Conservation (phyloP, 768 basidiomycete species). For the Cystobasidium tubakii region DNA sequence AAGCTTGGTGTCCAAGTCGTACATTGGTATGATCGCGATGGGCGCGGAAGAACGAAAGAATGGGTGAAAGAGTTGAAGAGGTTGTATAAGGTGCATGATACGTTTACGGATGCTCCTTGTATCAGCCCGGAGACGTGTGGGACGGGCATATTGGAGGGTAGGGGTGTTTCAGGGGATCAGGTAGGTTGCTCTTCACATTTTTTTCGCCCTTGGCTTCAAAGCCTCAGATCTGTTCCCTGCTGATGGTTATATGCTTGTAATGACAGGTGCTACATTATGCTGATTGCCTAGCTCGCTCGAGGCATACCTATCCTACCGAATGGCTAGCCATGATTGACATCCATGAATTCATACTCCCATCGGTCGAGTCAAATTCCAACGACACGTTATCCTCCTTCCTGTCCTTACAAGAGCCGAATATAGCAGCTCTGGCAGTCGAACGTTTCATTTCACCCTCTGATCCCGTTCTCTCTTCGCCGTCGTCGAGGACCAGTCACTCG, state of each 20-base stretch:
- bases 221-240: too few species aligned
- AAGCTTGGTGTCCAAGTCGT: conserved; percentile 9
- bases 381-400: neutral
- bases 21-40: conserved; percentile 20
- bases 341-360: conserved; percentile 12
- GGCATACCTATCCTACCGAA: conserved; percentile 15
- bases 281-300: conserved; percentile 28
- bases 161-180: conserved; percentile 27
- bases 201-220: too few species aligned
- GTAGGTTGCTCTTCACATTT: neutral
- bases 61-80: conserved; percentile 11
- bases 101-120: conserved; percentile 3
- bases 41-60: neutral
- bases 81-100: neutral
- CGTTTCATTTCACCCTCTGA: neutral
- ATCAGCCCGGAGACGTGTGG: neutral
- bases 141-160: neutral
- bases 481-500: neutral
- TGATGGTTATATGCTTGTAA: too few species aligned
- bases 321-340: conserved; percentile 29
- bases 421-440: neutral
- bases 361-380: neutral
- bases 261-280: conserved; percentile 17
- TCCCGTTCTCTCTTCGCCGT: neutral
- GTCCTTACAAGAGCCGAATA: neutral